Evolutionary conservation across 352 stramenopile genomes (phyloP).

Genomic region (Globisporangium radiosum): DNA sequence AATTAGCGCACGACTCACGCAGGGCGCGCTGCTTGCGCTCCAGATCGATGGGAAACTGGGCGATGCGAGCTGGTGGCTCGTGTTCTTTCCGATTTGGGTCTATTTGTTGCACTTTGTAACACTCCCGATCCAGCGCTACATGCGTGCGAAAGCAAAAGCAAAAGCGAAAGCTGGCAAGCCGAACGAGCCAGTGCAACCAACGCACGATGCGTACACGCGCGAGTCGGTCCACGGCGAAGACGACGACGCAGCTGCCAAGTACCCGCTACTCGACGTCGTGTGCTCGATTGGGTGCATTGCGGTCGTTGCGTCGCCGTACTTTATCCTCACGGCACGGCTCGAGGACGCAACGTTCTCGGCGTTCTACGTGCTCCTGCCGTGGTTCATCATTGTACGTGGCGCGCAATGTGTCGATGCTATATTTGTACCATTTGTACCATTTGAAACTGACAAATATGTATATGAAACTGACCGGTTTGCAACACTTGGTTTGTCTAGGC

Average conservation of each 20-base stretch:
- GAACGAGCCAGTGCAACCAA: conserved; percentile 23
- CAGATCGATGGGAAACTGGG: conserved; percentile 58
- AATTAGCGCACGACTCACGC: conserved; percentile 43
- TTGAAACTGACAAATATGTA: too few relatives aligned
- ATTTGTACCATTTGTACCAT: background rate
- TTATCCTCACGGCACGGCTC: conserved; percentile 73
- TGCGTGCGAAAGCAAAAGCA: conserved; percentile 27
- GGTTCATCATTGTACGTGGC: conserved; percentile 71
- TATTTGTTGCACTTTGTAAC: conserved; percentile 60
- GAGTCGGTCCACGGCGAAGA: conserved; percentile 51
- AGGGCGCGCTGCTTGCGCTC: conserved; percentile 55
- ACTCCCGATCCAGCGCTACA: conserved; percentile 45
- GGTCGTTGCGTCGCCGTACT: conserved; percentile 64
- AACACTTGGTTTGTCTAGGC: conserved; percentile 20
- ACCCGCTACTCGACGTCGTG: conserved; percentile 42
- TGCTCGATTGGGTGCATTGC: conserved; percentile 50
- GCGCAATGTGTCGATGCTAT: background rate
- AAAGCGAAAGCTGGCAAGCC: background rate
- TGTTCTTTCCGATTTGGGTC: conserved; percentile 77
- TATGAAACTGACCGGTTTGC: too few relatives aligned
- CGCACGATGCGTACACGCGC: conserved; percentile 70
- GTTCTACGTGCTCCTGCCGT: conserved; percentile 77
- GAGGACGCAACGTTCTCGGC: conserved; percentile 63
- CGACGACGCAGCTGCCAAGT: conserved; percentile 41
- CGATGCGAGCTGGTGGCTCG: conserved; percentile 67